A percentile compares a stretch with the other conserved stretches of the same genome.
These are phyloP conservation scores for Trametes cubensis DNA, from an alignment of 768 basidiomycete species.

Conservation along the genomic window DNA sequence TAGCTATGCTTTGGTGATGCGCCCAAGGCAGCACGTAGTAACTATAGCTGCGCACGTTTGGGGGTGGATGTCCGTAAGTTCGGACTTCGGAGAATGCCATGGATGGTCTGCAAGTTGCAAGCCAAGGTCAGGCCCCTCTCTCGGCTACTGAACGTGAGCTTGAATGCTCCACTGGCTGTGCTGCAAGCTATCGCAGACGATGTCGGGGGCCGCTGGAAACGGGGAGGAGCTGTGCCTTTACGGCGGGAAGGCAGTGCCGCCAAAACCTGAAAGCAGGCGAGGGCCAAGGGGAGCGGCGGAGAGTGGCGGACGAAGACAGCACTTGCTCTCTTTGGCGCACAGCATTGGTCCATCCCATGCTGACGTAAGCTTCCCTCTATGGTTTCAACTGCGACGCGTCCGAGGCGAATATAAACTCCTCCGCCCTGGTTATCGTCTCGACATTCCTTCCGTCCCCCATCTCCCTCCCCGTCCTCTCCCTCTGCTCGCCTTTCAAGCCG, in stretches of 20 bases:
- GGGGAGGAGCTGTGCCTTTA: neutral
- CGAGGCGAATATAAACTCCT: conserved; percentile 22
- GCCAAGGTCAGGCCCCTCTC: neutral
- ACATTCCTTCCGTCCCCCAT: conserved; percentile 3
- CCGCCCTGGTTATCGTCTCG: conserved; percentile 5
- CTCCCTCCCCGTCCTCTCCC: neutral
- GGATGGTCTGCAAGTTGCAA: neutral
- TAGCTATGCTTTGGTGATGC: conserved; percentile 12
- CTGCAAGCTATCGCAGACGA: too few species aligned
- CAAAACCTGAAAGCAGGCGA: neutral
- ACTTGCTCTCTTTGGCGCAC: conserved; percentile 6
- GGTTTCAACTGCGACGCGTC: conserved; percentile 22
- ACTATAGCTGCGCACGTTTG: conserved; percentile 11
- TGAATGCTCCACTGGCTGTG: too few species aligned
- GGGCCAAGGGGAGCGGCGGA: conserved; percentile 3
- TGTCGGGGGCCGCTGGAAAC: too few species aligned
- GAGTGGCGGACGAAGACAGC: neutral
- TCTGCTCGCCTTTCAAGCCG: neutral
- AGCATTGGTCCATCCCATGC: conserved; percentile 2
- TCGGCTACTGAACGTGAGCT: too few species aligned
- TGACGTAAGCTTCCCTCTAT: conserved; percentile 17
- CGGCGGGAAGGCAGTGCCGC: neutral
- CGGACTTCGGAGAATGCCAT: neutral
- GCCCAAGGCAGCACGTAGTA: conserved; percentile 1
- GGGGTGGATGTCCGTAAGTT: neutral